A percentile compares a stretch with the other conserved stretches of the same genome.
These are phyloP conservation scores for Nakataea oryzae DNA, from an alignment of 2,329 filamentous ascomycete genomes.

Conservation along the genomic window DNA sequence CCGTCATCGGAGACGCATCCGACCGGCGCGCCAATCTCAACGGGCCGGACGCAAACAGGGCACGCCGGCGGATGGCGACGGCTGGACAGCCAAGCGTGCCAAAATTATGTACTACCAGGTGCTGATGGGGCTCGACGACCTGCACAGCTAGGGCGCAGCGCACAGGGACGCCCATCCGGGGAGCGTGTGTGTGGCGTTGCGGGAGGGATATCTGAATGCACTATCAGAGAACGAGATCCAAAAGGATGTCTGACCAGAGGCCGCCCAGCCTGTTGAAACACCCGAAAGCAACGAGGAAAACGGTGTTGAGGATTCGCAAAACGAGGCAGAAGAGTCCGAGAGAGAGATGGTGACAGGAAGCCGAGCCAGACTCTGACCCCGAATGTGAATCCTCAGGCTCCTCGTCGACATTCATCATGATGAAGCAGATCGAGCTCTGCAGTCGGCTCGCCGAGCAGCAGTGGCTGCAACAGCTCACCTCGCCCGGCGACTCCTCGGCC, in stretches of 20 bases:
- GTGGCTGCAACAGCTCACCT: no score
- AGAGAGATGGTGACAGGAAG: no score
- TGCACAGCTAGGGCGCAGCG: background rate
- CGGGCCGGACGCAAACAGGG: no score
- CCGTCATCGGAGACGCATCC: background rate
- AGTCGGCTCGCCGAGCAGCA: background rate
- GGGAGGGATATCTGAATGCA: background rate
- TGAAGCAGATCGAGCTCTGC: no score
- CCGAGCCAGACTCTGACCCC: no score
- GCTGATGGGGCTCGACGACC: background rate
- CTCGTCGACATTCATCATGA: background rate
- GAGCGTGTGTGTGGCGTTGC: background rate
- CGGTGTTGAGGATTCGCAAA: background rate
- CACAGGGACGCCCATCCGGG: background rate
- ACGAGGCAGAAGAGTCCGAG: background rate
- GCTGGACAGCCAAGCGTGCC: no score
- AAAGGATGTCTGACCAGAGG: background rate
- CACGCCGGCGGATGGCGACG: no score
- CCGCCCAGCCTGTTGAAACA: no score
- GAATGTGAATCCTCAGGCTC: background rate
- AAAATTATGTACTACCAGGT: background rate
- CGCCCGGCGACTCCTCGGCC: no score
- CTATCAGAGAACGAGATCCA: background rate
- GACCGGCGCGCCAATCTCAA: no score
- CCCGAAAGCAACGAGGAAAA: no score